Percentiles rank a stretch among this genome's conserved stretches.
Evolutionary conservation across 331 rosid species (phyloP).

Genomic region (Cucumis variabilis): DNA sequence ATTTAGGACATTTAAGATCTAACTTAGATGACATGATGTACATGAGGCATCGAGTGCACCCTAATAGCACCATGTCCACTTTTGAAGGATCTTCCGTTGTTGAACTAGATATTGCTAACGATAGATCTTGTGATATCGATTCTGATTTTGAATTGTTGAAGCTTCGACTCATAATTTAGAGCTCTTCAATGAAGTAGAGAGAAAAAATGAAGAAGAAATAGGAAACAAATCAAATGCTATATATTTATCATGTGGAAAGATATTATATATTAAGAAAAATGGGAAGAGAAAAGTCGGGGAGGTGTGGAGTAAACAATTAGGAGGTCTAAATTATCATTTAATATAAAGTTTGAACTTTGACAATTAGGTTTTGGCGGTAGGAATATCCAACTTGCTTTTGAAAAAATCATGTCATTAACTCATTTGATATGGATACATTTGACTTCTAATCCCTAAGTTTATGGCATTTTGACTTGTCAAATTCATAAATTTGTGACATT

Average conservation of each 20-base stretch:
- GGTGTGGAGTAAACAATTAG: neutral
- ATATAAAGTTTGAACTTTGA: slow-evolving; percentile 26
- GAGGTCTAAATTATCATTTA: slow-evolving; percentile 22
- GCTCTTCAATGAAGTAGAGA: neutral
- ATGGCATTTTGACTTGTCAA: too few relatives aligned
- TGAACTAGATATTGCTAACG: neutral
- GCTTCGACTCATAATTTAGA: neutral
- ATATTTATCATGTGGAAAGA: neutral
- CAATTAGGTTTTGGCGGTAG: neutral
- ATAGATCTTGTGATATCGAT: neutral
- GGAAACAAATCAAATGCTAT: neutral
- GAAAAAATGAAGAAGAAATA: neutral
- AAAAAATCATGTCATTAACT: neutral
- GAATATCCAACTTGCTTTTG: slow-evolving; percentile 10
- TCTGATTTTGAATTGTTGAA: neutral
- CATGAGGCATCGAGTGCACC: slow-evolving; percentile 25
- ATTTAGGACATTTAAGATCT: slow-evolving; percentile 2
- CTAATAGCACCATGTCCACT: slow-evolving; percentile 4
- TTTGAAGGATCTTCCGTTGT: neutral
- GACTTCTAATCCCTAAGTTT: slow-evolving; percentile 2
- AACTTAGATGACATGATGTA: slow-evolving; percentile 26
- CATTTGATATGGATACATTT: neutral
- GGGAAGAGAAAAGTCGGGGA: neutral
- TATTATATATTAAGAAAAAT: neutral
- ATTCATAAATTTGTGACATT: too few relatives aligned